Base-by-base conservation (phyloP, 441 rosid genomes). In the Metrosideros polymorpha region DNA sequence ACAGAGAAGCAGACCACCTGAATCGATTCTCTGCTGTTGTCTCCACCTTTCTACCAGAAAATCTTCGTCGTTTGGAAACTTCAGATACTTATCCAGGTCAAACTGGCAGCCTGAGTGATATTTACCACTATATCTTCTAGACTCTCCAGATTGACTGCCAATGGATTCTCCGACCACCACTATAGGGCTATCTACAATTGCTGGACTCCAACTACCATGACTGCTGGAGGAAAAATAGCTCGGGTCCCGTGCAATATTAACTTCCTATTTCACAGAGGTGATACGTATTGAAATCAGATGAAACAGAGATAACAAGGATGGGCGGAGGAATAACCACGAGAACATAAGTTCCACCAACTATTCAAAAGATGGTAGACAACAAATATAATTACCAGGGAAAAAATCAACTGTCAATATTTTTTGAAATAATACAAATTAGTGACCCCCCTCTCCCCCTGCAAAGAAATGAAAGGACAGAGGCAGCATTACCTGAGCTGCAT, bases 181-280 rank as follows among this genome's bases (percentile, higher is more conserved):
- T 25, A 91, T 88, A 52, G 89, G 89, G 76, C 63, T 88, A 49
- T 90, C 89, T 3, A 84, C 35, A 84, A 86, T 47, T 89, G 84
- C 92, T 0, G 97, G 97, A 88, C 91, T 95, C 95, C 99, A 95
- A 86, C 98, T 96, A 82, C 97, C 98, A 25, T 54, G 93, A 93
- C 98, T 96, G 91, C 96, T 96, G 63, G 86, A 75, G 22, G 96
- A 91, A 71, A 89, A 90, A 85, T 84, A 87, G 87, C 91, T 91
- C 49, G 9, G 84, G 86, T 91, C 95, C 83, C 83, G 91, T 84
- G 86, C 88, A 57, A 86, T 83, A 45, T 89, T 85, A 45, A 89
- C 84, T 87, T 88, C 96, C 99, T 95, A 83, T 59, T 22, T 71
- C 79, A 71, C 49, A 71, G 12, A 71, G 45, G 9, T 22, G 49